phyloP scores from a whole-genome alignment of 169 alveolate species.

The Eimeria maxima region DNA sequence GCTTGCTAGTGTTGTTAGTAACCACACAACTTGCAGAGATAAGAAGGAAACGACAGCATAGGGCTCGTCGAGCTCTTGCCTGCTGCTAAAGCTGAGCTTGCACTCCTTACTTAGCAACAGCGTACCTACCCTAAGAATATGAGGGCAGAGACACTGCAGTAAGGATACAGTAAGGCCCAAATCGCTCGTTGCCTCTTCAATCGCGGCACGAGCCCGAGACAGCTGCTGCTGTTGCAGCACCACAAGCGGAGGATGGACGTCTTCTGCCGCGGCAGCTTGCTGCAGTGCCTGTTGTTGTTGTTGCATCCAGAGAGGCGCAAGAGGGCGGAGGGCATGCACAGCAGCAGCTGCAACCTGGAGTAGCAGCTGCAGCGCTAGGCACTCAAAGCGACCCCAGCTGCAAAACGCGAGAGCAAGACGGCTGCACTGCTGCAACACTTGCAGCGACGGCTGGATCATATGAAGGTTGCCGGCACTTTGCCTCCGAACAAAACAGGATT shows the following conservation, averaged over 20 bases:
- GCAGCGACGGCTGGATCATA: conserved; percentile 47
- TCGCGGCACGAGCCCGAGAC: conserved; percentile 73
- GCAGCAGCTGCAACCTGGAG: conserved; percentile 73
- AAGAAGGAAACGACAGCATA: neutral
- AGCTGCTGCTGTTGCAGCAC: conserved; percentile 77
- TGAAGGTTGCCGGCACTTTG: conserved; percentile 4
- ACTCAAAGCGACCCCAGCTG: conserved; percentile 64
- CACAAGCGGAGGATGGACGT: conserved; percentile 50
- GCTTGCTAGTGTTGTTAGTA: neutral
- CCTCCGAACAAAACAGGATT: neutral
- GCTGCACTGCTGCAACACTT: conserved; percentile 69
- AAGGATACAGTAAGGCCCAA: conserved; percentile 64
- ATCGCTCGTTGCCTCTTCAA: conserved; percentile 70
- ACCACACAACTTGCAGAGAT: neutral
- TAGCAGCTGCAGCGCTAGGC: conserved; percentile 56
- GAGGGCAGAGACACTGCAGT: conserved; percentile 62
- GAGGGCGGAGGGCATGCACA: conserved; percentile 70
- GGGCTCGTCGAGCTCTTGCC: neutral
- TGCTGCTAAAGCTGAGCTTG: neutral
- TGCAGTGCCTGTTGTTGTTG: conserved; percentile 38
- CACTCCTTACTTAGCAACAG: neutral
- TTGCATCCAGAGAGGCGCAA: conserved; percentile 53
- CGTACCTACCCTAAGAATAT: neutral
- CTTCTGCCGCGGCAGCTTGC: conserved; percentile 30
- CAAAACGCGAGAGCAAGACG: conserved; percentile 65